A percentile compares a stretch with the other conserved stretches of the same genome.
phyloP scores from a whole-genome alignment of 192 early-diverging fungal species.

The Backusella mclennaniae region DNA sequence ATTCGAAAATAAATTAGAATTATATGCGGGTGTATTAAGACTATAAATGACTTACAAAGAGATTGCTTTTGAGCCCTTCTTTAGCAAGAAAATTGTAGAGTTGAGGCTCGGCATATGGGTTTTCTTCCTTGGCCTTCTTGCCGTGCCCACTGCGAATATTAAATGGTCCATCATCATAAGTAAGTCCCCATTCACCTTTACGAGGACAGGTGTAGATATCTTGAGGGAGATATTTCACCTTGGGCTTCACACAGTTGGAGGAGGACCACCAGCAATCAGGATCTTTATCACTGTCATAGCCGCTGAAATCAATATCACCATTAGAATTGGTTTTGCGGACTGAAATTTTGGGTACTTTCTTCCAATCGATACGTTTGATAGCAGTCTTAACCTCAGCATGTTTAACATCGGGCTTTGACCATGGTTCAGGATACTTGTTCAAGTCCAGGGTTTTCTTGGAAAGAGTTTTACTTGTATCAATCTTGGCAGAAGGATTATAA shows the following conservation, averaged over 20 bases:
- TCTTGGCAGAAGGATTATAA: constrained; percentile 9
- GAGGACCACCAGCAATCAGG: constrained; percentile 20
- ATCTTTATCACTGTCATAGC: neutral
- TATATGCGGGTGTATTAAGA: neutral
- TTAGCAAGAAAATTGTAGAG: constrained; percentile 23
- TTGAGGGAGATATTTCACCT: constrained; percentile 19
- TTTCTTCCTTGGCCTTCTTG: neutral
- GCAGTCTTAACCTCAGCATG: constrained; percentile 19
- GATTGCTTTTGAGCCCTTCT: constrained; percentile 1
- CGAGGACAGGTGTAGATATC: constrained; percentile 15
- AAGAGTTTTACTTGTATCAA: constrained; percentile 10
- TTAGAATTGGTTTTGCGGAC: constrained; percentile 11
- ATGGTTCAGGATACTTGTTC: constrained; percentile 20
- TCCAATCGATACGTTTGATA: constrained; percentile 28
- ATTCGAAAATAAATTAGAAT: neutral
- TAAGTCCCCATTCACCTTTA: constrained; percentile 20
- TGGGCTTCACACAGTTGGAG: constrained; percentile 14
- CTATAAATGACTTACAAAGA: constrained; percentile 6
- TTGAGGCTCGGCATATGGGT: constrained; percentile 7
- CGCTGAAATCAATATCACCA: constrained; percentile 27
- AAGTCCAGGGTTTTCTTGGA: constrained; percentile 1
- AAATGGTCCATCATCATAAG: constrained; percentile 26
- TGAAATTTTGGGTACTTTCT: constrained; percentile 19
- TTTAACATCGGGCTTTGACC: constrained; percentile 29
- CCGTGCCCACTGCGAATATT: neutral